Conservation (phyloP, 169 alveolate species). For the Plasmodium malariae region DNA sequence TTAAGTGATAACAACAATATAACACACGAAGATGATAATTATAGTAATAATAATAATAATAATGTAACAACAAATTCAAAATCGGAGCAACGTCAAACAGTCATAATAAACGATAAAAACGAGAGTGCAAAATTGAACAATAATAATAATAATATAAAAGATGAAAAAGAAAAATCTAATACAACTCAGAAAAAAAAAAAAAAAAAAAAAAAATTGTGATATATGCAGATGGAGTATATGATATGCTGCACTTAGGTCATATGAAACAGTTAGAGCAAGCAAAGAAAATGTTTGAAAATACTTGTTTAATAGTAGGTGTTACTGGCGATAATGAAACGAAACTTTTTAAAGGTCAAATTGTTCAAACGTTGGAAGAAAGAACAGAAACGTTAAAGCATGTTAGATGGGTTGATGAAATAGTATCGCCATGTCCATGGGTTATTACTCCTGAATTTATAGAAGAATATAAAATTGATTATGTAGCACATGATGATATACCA, state of each 20-base stretch:
- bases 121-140: background rate
- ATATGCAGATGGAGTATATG: constrained; percentile 95
- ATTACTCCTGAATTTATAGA: constrained; percentile 91
- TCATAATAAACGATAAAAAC: background rate
- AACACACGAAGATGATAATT: background rate
- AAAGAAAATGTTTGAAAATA: constrained; percentile 93
- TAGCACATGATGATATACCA: constrained; percentile 94
- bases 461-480: constrained; percentile 91
- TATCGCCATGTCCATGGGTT: constrained; percentile 96
- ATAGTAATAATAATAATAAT: background rate
- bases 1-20: no score
- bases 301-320: constrained; percentile 96
- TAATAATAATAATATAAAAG: background rate
- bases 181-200: no score
- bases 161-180: background rate
- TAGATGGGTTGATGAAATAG: constrained; percentile 97
- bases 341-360: constrained; percentile 93
- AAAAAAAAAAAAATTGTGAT: constrained; percentile 70
- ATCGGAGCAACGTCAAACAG: background rate
- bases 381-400: constrained; percentile 95
- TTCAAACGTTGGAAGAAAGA: constrained; percentile 94
- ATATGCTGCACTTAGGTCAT: constrained; percentile 97
- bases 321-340: constrained; percentile 95
- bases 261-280: constrained; percentile 96
- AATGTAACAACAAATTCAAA: background rate